phyloP scores from a whole-genome alignment of 495 filamentous ascomycete genomes.

The Rhizodiscina lignyota region DNA sequence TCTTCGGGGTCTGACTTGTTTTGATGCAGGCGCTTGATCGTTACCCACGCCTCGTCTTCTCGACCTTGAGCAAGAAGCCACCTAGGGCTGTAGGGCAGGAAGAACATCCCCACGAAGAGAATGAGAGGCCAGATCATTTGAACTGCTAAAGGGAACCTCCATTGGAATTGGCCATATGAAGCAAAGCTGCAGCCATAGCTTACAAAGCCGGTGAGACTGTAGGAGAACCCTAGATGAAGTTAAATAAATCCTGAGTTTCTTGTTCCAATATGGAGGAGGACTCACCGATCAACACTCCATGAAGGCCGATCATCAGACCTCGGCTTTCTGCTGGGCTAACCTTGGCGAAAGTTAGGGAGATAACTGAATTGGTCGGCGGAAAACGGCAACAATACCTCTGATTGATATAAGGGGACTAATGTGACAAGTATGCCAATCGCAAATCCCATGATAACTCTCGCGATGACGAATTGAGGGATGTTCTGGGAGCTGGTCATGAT shows the following conservation, averaged over 20 bases:
- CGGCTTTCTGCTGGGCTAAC: constrained; percentile 2
- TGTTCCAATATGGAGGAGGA: no score
- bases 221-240: no score
- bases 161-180: constrained; percentile 3
- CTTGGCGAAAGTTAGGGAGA: no score
- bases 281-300: constrained; percentile 5
- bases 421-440: constrained; percentile 8
- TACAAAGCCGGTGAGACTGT: constrained; percentile 3
- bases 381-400: neutral
- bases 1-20: constrained; percentile 10
- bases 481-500: constrained; percentile 3
- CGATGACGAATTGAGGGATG: constrained; percentile 4
- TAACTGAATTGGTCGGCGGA: no score
- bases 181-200: constrained; percentile 5
- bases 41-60: constrained; percentile 9
- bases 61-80: constrained; percentile 27
- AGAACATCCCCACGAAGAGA: constrained; percentile 29
- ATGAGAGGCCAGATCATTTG: constrained; percentile 1
- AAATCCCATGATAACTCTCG: constrained; percentile 6
- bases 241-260: no score
- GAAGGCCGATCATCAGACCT: constrained; percentile 4
- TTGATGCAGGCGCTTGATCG: constrained; percentile 5
- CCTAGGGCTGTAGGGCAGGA: constrained; percentile 39
- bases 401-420: constrained; percentile 5
- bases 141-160: constrained; percentile 5